Percentiles rank a stretch among this genome's conserved stretches.
Conservation (phyloP, 805 yeast species). For the Suhomyces prunicola region DNA sequence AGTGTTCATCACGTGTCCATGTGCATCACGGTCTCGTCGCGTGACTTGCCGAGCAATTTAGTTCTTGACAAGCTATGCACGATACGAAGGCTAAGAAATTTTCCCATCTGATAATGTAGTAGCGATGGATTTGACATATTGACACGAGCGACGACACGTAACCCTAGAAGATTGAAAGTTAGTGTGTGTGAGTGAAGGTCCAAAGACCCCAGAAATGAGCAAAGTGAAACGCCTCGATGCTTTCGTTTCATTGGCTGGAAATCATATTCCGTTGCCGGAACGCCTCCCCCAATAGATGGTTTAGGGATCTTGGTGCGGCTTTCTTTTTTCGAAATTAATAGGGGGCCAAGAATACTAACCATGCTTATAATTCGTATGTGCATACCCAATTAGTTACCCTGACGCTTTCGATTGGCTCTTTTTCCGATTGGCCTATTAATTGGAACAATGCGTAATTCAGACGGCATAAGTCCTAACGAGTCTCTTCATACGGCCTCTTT, state of each 20-base stretch:
- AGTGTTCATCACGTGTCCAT: not conserved
- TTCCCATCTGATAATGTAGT: not conserved
- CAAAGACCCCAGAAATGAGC: not conserved
- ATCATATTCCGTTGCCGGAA: not conserved
- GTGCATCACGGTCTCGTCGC: not conserved
- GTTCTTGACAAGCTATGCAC: not conserved
- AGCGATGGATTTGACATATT: not conserved
- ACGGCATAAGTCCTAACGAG: too few relatives aligned
- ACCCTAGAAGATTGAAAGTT: too few relatives aligned
- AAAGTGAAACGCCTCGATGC: not conserved
- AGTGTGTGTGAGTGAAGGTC: too few relatives aligned
- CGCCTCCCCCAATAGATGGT: not conserved
- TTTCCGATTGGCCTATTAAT: not conserved
- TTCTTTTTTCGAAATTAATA: not conserved
- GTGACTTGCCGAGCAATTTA: not conserved
- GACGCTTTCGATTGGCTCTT: not conserved
- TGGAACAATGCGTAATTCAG: too few relatives aligned
- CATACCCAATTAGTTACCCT: not conserved
- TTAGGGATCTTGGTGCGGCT: not conserved
- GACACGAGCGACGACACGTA: not conserved
- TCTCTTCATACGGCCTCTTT: too few relatives aligned
- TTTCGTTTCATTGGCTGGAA: not conserved
- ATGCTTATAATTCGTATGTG: not conserved
- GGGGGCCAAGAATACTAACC: not conserved
- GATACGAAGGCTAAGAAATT: not conserved